phyloP scores from a whole-genome alignment of 176 grass and related monocot species.

The Juncus effusus region DNA sequence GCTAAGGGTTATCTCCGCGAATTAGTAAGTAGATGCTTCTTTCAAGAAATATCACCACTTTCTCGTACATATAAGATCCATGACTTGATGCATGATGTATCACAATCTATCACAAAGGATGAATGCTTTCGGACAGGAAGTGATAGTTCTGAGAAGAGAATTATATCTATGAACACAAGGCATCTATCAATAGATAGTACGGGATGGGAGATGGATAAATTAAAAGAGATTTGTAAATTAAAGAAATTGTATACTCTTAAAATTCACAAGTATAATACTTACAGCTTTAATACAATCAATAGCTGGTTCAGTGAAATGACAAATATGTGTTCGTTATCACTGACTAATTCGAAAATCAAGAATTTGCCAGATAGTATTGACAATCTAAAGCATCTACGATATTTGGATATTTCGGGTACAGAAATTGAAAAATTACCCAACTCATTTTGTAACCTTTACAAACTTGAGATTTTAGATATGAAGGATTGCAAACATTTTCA shows the following conservation, averaged over 20 bases:
- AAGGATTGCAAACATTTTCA: constrained; percentile 7
- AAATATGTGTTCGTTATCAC: constrained; percentile 10
- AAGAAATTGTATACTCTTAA: constrained; percentile 7
- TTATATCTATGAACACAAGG: not conserved
- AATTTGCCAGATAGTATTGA: constrained; percentile 13
- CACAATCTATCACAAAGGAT: constrained; percentile 18
- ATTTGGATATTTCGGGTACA: constrained; percentile 15
- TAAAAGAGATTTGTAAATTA: not conserved
- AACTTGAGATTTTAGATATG: constrained; percentile 13
- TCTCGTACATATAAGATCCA: no score
- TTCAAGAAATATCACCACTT: not conserved
- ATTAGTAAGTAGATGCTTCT: not conserved
- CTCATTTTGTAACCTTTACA: constrained; percentile 16
- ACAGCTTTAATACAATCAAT: not conserved
- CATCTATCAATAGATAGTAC: not conserved
- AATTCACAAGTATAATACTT: not conserved
- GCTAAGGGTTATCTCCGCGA: constrained; percentile 7
- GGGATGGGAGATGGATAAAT: not conserved
- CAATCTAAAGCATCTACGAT: constrained; percentile 14
- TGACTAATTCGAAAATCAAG: not conserved
- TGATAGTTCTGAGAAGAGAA: not conserved
- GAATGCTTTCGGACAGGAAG: constrained; percentile 17
- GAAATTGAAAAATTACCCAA: constrained; percentile 13
- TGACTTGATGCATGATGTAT: constrained; percentile 44
- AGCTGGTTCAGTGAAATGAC: no score